phyloP scores from a whole-genome alignment of 176 grass and related monocot species.

The Thinopyrum elongatum region DNA sequence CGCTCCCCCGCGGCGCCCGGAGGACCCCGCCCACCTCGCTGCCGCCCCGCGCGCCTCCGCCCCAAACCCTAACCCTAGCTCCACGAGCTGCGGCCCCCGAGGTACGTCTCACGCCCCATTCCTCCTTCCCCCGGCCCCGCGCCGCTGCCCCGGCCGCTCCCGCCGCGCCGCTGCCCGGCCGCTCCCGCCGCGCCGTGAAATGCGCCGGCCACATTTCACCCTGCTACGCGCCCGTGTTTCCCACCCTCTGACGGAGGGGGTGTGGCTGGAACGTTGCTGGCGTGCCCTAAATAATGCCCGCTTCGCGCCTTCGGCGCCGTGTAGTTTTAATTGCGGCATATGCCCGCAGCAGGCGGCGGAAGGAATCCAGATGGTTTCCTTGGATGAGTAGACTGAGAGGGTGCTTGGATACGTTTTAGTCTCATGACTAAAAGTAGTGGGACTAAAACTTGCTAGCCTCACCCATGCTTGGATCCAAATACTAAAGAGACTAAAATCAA shows the following conservation, averaged over 20 bases:
- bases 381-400: background rate
- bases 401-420: no score
- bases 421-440: no score
- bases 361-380: background rate
- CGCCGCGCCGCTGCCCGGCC: no score
- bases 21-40: no score
- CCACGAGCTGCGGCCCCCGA: background rate
- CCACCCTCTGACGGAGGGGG: background rate
- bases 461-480: no score
- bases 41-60: background rate
- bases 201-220: slow-evolving; percentile 8
- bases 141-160: background rate
- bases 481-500: no score
- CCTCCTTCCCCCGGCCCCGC: background rate
- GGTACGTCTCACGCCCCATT: slow-evolving; percentile 19
- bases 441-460: no score
- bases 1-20: background rate
- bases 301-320: no score
- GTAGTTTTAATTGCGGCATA: background rate
- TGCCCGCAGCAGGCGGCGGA: no score
- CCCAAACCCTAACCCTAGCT: slow-evolving; percentile 69
- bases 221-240: background rate
- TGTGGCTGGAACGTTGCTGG: background rate
- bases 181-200: no score
- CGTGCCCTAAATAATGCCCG: background rate